phyloP scores from a whole-genome alignment of 371 early-diverging fungal genomes.

The Zopfochytrium polystomum region DNA sequence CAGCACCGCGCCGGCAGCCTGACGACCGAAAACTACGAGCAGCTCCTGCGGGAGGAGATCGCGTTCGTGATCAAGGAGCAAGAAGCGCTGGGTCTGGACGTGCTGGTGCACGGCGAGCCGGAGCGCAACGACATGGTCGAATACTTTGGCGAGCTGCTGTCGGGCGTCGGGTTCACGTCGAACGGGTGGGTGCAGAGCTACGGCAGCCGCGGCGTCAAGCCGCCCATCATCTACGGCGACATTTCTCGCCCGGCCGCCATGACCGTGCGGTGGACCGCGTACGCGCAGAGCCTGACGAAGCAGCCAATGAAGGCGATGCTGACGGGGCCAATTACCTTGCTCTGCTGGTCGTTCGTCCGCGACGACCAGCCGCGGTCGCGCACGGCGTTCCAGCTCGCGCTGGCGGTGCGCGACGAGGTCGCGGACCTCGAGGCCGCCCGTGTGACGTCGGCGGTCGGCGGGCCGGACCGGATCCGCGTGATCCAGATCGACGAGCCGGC shows the following conservation, averaged over 20 bases:
- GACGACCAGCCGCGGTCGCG: constrained; percentile 86
- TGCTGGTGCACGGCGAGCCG: constrained; percentile 94
- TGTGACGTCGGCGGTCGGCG: too few species aligned
- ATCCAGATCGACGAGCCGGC: constrained; percentile 98
- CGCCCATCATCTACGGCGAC: constrained; percentile 70
- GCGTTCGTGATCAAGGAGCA: constrained; percentile 81
- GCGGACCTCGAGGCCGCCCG: constrained; percentile 88
- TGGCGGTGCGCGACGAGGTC: constrained; percentile 96
- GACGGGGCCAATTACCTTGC: constrained; percentile 65
- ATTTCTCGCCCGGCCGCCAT: constrained; percentile 85
- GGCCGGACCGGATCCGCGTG: too few species aligned
- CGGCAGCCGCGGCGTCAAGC: constrained; percentile 76
- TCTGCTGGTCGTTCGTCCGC: constrained; percentile 96
- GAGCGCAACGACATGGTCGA: constrained; percentile 92
- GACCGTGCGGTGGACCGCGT: constrained; percentile 74
- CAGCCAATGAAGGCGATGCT: constrained; percentile 88
- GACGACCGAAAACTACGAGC: constrained; percentile 68
- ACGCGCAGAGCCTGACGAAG: constrained; percentile 83
- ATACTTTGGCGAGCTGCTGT: constrained; percentile 83
- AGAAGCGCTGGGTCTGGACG: constrained; percentile 84
- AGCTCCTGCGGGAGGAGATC: constrained; percentile 84
- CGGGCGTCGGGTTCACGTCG: constrained; percentile 88
- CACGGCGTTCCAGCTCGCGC: constrained; percentile 85
- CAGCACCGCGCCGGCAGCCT: constrained; percentile 82
- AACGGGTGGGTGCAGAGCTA: constrained; percentile 97